Evolutionary conservation across 805 yeast genomes (phyloP).

Genomic region (Saturnispora ahearnii): DNA sequence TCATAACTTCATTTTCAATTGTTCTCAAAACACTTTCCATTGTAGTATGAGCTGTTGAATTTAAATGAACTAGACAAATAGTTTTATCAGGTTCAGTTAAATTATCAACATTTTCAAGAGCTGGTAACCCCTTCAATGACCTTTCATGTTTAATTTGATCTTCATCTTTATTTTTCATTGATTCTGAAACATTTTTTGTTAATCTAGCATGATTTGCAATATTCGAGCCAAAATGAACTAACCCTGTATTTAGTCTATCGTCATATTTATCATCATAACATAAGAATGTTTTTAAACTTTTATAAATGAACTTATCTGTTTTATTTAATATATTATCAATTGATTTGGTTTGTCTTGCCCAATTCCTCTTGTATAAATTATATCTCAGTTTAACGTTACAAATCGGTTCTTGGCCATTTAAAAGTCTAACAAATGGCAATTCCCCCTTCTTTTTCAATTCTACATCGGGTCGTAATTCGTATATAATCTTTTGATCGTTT

Average conservation of each 20-base stretch:
- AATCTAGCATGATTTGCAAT: conserved; percentile 32
- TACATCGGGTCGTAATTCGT: conserved; percentile 18
- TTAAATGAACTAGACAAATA: conserved; percentile 13
- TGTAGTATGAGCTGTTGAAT: conserved; percentile 12
- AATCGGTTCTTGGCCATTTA: conserved; percentile 36
- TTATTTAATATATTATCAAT: conserved; percentile 26
- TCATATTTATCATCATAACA: conserved; percentile 18
- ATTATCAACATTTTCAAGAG: background rate
- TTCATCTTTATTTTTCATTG: conserved; percentile 5
- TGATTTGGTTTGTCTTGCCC: conserved; percentile 27
- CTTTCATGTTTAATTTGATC: conserved; percentile 3
- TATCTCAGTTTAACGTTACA: conserved; percentile 32
- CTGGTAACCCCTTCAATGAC: background rate
- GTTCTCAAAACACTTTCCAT: conserved; percentile 11
- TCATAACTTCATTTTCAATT: conserved; percentile 11
- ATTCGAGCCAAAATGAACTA: conserved; percentile 36
- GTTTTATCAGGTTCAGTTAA: conserved; percentile 14
- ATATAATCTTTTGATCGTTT: conserved; percentile 27
- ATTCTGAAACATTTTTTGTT: conserved; percentile 21
- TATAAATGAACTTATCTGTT: conserved; percentile 30
- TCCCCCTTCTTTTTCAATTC: conserved; percentile 4
- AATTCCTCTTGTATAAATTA: conserved; percentile 33
- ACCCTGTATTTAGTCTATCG: conserved; percentile 27
- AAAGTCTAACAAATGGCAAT: conserved; percentile 34
- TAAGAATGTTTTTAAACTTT: conserved; percentile 24